Evolutionary conservation across 1,139 yeast species (phyloP), one percentile per base, ranked within the genome.

Genomic region (Geotrichum siamense): DNA sequence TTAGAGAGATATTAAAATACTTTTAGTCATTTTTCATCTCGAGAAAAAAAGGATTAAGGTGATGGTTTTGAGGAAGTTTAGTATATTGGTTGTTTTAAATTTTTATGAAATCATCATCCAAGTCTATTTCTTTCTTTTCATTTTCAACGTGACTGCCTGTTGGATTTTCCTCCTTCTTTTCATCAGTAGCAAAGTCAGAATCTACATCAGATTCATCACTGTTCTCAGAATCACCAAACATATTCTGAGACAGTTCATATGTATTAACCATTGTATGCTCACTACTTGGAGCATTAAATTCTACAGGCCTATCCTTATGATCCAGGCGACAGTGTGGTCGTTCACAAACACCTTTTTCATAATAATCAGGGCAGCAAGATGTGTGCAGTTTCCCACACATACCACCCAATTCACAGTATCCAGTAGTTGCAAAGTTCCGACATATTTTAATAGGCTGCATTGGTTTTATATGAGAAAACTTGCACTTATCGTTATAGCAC

Each of bases 311-410:
- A 3, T 42, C 38, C 17, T 29, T 23, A 29, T 80, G 87, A 34
- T 58, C 59, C 37, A 81, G 61, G 20, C 64, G 59, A 55, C 87
- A 81, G 20, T 55, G 61, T 1, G 74, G 74, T 47, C 74, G 61
- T 0, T 75, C 68, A 60, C 94, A 83, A 17, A 54, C 56, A 12
- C 82, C 82, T 17, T 67, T 65, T 49, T 76, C 78, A 51, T 76
- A 80, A 53, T 71, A 76, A 56, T 82, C 91, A 0, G 94, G 93
- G 60, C 94, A 83, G 47, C 75, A 76, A 53, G 68, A 72, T 9
- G 67, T 63, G 59, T 83, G 94, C 33, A 73, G 61, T 46, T 74
- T 70, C 4, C 72, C 69, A 59, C 94, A 83, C 30, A 58, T 54
- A 19, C 62, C 58, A 0, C 94, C 94, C 30, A 75, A 59, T 23